Base-by-base conservation (phyloP, 2,329 filamentous ascomycete species). In the Paracorniculantispora psalliotae region DNA sequence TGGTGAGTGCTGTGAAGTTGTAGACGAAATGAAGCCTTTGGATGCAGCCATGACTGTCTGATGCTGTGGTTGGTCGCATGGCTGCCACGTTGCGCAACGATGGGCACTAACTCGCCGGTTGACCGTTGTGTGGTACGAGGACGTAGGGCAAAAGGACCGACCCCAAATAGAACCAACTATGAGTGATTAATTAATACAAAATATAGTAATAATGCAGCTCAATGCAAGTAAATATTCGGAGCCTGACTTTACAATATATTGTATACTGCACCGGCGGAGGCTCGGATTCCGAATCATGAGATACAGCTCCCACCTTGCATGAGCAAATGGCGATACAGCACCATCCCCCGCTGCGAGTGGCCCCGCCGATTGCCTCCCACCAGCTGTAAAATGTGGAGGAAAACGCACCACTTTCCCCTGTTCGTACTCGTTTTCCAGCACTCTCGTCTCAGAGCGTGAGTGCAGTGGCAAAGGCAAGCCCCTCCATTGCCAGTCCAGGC, bases 281-380 rank as follows among this genome's bases (percentile, higher is more conserved):
- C 12, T 44, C 23, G 28, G 51, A 30, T 54, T 25, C 51, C 51
- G 51, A 33, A 54, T 46, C 39, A 54, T 8, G 37, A 54, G 51
- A 54, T 54, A 28, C 37, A 8, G 21, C 13, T 12, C 13, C 19
- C 15, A 4, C 23, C 5, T 26, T 48, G 33, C 12, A 4, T 23
- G 7, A 21, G 13, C 7, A 37, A 15, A 37, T 13, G 12, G 48
- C 21, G 48, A 50, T 50, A 6, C 50, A 37, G 50, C 37, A 25
- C 23, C 50, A 53, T 43, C 35, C 17, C 48, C 35, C 50, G 25
- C 25, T 41, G 12, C 3, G 43, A 43, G 12, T 53, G 23, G 25
- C 50, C 50, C 50, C 37, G 43, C 50, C 37, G 25, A 19, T 43
- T n/a, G n/a, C 7, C 50, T 30, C n/a, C 28, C n/a, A 49, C 26